A percentile compares a stretch with the other conserved stretches of the same genome.
Conservation (phyloP, 2,329 filamentous ascomycete genomes). For the Fusarium sp. region DNA sequence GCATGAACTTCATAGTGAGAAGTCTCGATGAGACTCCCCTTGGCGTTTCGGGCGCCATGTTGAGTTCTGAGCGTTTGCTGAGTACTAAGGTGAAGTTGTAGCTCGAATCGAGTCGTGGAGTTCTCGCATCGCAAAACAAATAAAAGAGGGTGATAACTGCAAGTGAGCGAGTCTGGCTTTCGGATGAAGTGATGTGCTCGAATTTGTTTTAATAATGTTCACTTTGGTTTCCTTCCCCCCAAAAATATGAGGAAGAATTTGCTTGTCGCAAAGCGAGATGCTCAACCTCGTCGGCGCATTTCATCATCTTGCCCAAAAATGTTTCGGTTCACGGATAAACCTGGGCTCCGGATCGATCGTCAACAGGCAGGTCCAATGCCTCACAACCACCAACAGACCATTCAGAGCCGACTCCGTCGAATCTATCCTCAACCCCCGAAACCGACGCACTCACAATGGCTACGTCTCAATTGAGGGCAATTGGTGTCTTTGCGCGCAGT, state of each 20-base stretch:
- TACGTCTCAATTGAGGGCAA: constrained; percentile 57
- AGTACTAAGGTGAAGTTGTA: constrained; percentile 5
- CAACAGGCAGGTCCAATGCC: constrained; percentile 35
- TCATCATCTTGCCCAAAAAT: constrained; percentile 25
- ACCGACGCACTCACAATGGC: constrained; percentile 49
- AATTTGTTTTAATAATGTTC: neutral
- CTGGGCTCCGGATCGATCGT: constrained; percentile 20
- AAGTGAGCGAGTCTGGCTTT: neutral
- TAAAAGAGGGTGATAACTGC: neutral
- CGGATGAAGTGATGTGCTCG: neutral
- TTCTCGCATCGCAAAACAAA: constrained; percentile 7
- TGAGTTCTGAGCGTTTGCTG: constrained; percentile 5
- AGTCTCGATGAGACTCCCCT: constrained; percentile 85
- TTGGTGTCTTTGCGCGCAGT: constrained; percentile 56
- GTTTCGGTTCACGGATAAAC: constrained; percentile 42
- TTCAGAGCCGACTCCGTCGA: constrained; percentile 38
- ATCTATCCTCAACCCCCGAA: constrained; percentile 43
- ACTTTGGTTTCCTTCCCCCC: neutral
- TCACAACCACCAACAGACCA: constrained; percentile 34
- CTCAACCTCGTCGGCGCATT: constrained; percentile 13
- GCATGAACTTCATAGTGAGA: constrained; percentile 98
- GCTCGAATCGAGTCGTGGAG: neutral
- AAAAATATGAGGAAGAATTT: neutral
- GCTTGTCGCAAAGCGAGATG: constrained; percentile 15
- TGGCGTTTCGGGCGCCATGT: constrained; percentile 62